Conservation (phyloP, 805 yeast genomes). For the Wickerhamomyces chambardii region DNA sequence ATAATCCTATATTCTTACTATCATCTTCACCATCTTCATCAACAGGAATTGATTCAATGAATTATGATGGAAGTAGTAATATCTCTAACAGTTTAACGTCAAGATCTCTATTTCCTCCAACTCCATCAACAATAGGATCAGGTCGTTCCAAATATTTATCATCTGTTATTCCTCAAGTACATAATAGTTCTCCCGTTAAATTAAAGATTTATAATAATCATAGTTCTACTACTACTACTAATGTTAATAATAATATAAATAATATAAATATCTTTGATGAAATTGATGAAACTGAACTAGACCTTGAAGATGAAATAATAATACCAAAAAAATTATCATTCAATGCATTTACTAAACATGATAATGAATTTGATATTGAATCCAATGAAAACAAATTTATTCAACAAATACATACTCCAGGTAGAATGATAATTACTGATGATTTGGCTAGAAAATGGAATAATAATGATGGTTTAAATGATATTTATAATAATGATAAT, state of each 20-base stretch:
- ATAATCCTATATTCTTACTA: background rate
- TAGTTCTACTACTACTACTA: too few relatives aligned
- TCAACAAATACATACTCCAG: constrained; percentile 22
- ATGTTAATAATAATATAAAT: background rate
- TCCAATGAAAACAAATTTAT: too few relatives aligned
- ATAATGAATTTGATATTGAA: constrained; percentile 3
- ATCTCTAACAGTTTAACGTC: background rate
- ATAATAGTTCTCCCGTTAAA: too few relatives aligned
- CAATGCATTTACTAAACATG: constrained; percentile 1
- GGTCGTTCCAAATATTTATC: constrained; percentile 13
- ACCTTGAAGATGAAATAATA: background rate
- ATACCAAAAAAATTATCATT: background rate
- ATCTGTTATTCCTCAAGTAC: too few relatives aligned
- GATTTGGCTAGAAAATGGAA: constrained; percentile 24
- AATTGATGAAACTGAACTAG: constrained; percentile 2
- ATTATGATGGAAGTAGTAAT: too few relatives aligned
- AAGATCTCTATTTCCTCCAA: constrained; percentile 18
- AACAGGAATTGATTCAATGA: too few relatives aligned
- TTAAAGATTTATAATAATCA: too few relatives aligned
- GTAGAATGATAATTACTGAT: constrained; percentile 22
- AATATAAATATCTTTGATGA: constrained; percentile 4
- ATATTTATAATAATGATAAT: constrained; percentile 11
- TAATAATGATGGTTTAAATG: constrained; percentile 10
- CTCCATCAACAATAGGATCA: constrained; percentile 19
- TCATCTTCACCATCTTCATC: too few relatives aligned